Conservation (phyloP, 1,284 basidiomycete genomes). For the Coniophora puteana region DNA sequence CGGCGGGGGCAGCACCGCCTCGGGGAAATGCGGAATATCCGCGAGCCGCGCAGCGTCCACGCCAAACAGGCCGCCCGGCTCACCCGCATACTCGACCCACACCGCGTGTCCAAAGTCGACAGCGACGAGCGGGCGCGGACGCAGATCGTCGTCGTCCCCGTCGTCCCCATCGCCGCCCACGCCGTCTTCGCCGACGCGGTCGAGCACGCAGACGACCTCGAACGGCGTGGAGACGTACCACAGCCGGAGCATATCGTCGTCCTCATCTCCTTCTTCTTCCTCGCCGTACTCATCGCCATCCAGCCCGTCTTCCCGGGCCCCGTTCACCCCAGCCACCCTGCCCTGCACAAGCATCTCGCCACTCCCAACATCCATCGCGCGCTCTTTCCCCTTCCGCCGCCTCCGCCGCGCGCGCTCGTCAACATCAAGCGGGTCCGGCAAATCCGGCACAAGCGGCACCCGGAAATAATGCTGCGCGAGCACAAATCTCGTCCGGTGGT, state of each 20-base stretch:
- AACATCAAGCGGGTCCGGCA: constrained; percentile 1
- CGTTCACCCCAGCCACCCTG: constrained; percentile 8
- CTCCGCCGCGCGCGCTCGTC: not conserved
- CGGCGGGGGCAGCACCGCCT: no score
- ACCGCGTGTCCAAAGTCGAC: constrained; percentile 78
- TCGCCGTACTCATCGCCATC: constrained; percentile 10
- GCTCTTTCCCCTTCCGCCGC: not conserved
- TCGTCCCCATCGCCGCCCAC: constrained; percentile 29
- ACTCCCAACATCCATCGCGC: not conserved
- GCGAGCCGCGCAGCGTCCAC: constrained; percentile 24
- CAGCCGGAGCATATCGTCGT: constrained; percentile 54
- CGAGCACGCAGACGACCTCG: constrained; percentile 63
- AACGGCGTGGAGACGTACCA: constrained; percentile 71
- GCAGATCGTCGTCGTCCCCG: constrained; percentile 34
- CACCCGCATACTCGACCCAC: constrained; percentile 60
- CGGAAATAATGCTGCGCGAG: constrained; percentile 73
- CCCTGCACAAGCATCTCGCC: not conserved
- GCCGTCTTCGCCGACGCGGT: constrained; percentile 35
- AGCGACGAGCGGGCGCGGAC: constrained; percentile 63
- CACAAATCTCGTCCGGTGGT: constrained; percentile 58
- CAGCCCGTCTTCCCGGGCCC: constrained; percentile 23
- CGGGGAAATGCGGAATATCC: no score
- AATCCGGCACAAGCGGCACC: constrained; percentile 43
- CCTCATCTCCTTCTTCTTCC: constrained; percentile 23
- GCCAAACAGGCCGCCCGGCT: constrained; percentile 26